Percentiles rank a stretch among this genome's conserved stretches.
These are phyloP conservation scores for Nepenthes gracilis DNA, from an alignment of 148 eudicot genomes.

Conservation along the genomic window DNA sequence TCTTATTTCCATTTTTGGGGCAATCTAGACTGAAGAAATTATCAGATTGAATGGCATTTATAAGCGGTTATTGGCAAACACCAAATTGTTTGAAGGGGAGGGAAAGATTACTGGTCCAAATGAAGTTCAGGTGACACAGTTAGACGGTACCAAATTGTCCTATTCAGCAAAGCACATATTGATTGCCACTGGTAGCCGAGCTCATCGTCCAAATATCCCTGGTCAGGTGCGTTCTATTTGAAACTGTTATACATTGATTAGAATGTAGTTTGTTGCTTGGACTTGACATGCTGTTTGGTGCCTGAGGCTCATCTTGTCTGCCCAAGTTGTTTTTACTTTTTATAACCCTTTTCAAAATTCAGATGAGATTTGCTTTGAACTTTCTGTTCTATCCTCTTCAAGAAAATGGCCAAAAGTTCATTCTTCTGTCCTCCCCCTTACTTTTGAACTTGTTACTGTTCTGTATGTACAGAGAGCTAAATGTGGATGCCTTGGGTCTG, in stretches of 20 bases:
- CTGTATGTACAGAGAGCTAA: too few relatives aligned
- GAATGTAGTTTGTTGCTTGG: neutral
- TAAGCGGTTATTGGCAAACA: constrained; percentile 73
- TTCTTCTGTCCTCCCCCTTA: too few relatives aligned
- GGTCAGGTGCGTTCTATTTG: constrained; percentile 49
- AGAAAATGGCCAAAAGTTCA: too few relatives aligned
- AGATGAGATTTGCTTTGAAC: too few relatives aligned
- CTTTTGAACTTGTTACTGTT: too few relatives aligned
- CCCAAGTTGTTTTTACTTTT: too few relatives aligned
- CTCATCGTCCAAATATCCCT: constrained; percentile 64
- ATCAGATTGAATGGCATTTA: constrained; percentile 70
- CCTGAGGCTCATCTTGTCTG: too few relatives aligned
- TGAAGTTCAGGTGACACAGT: constrained; percentile 84
- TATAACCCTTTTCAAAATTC: too few relatives aligned
- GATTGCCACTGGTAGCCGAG: constrained; percentile 92
- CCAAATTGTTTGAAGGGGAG: constrained; percentile 94
- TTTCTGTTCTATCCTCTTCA: too few relatives aligned
- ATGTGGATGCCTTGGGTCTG: too few relatives aligned
- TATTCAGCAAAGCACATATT: constrained; percentile 89
- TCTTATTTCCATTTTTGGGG: neutral
- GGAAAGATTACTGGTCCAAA: constrained; percentile 81
- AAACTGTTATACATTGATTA: neutral
- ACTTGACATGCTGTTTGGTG: too few relatives aligned
- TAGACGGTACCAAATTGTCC: constrained; percentile 79
- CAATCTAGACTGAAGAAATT: constrained; percentile 79